A percentile compares a stretch with the other conserved stretches of the same genome.
Conservation (phyloP, 2,329 filamentous ascomycete genomes). For the Incumbomyces lentus region DNA sequence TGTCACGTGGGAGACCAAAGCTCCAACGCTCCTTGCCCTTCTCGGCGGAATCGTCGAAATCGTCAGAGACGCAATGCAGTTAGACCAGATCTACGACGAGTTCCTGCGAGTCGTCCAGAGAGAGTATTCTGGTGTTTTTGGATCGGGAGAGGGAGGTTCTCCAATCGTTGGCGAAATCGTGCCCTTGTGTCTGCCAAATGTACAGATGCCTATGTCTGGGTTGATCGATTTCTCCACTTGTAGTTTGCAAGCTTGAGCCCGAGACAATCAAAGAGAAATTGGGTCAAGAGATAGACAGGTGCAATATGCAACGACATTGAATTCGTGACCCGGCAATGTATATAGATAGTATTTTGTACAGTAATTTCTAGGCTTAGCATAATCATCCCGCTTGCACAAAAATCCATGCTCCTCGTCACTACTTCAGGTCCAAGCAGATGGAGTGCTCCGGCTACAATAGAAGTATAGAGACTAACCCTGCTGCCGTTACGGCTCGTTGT, state of each 20-base stretch:
- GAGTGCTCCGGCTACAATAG: no score
- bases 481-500: no score
- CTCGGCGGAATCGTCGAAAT: conserved; percentile 31
- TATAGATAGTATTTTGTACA: no score
- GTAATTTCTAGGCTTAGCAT: no score
- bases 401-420: no score
- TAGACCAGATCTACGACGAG: conserved; percentile 30
- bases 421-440: no score
- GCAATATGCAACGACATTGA: no score
- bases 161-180: neutral
- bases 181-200: neutral
- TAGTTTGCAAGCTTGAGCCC: neutral
- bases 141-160: neutral
- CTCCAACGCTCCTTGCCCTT: conserved; percentile 32
- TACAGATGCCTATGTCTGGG: neutral
- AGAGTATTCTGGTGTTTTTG: conserved; percentile 1
- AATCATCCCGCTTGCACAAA: no score
- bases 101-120: conserved; percentile 19
- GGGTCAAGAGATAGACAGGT: no score
- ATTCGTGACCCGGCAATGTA: no score
- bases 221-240: conserved; percentile 1
- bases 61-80: conserved; percentile 30
- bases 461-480: no score
- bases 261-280: no score
- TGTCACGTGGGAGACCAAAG: conserved; percentile 37